A percentile compares a stretch with the other conserved stretches of the same genome.
Evolutionary conservation across 495 filamentous ascomycete species (phyloP).

Genomic region (Wilcoxina mikolae): DNA sequence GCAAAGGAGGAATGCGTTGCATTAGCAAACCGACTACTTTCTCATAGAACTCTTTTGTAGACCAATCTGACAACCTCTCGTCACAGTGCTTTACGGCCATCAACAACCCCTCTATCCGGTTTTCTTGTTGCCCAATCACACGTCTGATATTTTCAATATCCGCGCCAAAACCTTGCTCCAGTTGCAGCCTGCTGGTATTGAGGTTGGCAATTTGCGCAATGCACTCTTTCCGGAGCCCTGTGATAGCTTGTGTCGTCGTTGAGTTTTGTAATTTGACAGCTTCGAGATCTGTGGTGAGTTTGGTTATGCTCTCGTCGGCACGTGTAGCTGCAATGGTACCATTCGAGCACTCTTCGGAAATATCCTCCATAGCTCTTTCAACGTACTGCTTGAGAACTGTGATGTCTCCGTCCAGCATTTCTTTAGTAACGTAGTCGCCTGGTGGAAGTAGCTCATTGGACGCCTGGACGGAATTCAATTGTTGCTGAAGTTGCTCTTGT

Average conservation of each 20-base stretch:
- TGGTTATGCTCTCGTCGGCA: not conserved
- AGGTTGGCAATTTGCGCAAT: not conserved
- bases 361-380: not conserved
- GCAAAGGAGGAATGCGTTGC: not conserved
- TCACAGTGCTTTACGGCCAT: not conserved
- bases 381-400: not conserved
- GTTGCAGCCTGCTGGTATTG: not conserved
- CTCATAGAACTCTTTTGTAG: not conserved
- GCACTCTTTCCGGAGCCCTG: not conserved
- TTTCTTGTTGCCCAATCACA: not conserved
- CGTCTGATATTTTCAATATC: not conserved
- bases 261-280: not conserved
- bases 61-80: not conserved
- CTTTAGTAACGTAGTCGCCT: not conserved
- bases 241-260: not conserved
- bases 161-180: not conserved
- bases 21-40: not conserved
- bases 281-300: not conserved
- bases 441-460: not conserved
- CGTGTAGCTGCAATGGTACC: not conserved
- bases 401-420: not conserved
- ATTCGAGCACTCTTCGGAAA: not conserved
- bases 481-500: not conserved
- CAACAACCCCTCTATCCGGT: not conserved
- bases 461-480: not conserved